A percentile compares a stretch with the other conserved stretches of the same genome.
phyloP scores from a whole-genome alignment of 331 rosid genomes.

The Dryas integrifolia region DNA sequence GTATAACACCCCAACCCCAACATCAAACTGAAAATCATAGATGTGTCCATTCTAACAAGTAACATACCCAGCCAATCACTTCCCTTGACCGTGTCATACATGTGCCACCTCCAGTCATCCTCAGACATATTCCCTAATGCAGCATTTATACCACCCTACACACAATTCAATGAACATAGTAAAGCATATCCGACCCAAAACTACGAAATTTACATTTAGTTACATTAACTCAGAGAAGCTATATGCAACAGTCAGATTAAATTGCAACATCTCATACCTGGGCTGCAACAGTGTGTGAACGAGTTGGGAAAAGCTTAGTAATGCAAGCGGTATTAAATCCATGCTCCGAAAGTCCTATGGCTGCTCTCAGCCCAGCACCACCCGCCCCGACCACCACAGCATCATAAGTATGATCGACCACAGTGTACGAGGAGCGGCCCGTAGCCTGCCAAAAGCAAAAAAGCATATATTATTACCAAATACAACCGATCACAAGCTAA shows the following conservation, averaged over 20 bases:
- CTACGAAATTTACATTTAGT: not conserved
- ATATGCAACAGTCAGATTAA: not conserved
- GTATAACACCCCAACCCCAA: not conserved
- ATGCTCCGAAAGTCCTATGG: conserved; percentile 91
- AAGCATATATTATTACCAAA: not conserved
- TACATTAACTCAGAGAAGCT: not conserved
- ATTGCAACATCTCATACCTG: conserved; percentile 50
- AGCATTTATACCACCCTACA: conserved; percentile 97
- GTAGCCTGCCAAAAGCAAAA: conserved; percentile 49
- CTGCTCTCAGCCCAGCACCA: conserved; percentile 96
- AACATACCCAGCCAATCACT: conserved; percentile 95
- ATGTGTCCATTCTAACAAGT: not conserved
- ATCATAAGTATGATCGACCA: conserved; percentile 90
- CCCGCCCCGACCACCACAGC: conserved; percentile 97
- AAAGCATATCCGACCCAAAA: not conserved
- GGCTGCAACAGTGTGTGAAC: conserved; percentile 97
- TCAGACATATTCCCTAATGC: conserved; percentile 95
- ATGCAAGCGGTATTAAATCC: conserved; percentile 97
- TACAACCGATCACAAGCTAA: conserved; percentile 15
- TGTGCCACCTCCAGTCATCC: conserved; percentile 99
- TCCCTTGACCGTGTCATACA: conserved; percentile 99
- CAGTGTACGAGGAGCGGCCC: conserved; percentile 66
- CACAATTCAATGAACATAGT: conserved; percentile 8
- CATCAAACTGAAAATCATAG: not conserved
- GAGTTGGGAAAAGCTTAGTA: conserved; percentile 96